These are phyloP conservation scores for Ulvella scutata DNA, from an alignment of 139 green algal genomes.

Conservation along the genomic window DNA sequence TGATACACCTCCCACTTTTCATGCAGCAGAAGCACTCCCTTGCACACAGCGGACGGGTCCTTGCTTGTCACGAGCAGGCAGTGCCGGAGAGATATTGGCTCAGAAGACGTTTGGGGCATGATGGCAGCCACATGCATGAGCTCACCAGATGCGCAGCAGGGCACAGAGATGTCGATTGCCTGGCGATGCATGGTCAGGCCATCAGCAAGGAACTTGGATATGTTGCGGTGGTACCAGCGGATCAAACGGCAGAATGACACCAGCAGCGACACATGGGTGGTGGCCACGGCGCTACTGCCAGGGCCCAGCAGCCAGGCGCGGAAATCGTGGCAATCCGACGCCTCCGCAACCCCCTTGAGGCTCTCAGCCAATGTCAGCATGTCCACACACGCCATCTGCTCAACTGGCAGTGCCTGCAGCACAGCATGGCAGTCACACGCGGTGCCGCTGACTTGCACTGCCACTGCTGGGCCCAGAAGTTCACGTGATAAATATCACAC, in stretches of 20 bases:
- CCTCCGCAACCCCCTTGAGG: neutral
- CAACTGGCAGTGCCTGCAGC: neutral
- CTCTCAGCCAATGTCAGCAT: neutral
- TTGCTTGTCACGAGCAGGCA: neutral
- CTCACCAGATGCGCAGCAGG: neutral
- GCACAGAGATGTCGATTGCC: neutral
- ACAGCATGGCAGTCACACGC: neutral
- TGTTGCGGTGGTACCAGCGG: neutral
- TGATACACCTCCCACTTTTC: slow-evolving; percentile 3
- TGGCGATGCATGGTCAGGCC: neutral
- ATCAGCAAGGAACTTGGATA: neutral
- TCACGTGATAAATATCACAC: too few relatives aligned
- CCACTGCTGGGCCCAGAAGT: too few relatives aligned
- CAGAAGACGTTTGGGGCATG: neutral
- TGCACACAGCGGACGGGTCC: neutral
- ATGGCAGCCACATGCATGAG: neutral
- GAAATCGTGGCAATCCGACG: neutral
- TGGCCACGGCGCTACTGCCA: neutral
- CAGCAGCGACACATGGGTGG: neutral
- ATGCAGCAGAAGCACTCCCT: neutral
- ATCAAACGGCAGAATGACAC: slow-evolving; percentile 1
- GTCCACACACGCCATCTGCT: neutral
- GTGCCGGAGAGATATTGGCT: neutral
- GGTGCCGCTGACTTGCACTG: too few relatives aligned
- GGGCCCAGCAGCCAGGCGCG: neutral